phyloP scores from a whole-genome alignment of 2,329 filamentous ascomycete genomes.

The Camillea tinctor region DNA sequence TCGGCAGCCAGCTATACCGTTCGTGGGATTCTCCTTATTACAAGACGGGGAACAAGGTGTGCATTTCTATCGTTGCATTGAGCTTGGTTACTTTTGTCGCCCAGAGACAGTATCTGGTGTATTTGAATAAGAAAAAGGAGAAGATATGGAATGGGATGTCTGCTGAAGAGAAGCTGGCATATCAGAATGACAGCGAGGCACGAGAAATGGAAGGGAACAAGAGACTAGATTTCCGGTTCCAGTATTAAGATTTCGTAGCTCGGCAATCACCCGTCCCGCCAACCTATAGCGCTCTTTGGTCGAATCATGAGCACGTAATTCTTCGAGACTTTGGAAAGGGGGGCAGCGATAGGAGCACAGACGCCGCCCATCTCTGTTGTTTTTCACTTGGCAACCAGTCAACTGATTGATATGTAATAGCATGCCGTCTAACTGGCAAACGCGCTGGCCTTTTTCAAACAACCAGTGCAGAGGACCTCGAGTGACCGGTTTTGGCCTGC shows the following conservation, averaged over 20 bases:
- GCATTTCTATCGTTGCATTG: slow-evolving; percentile 51
- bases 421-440: neutral
- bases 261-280: neutral
- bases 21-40: slow-evolving; percentile 8
- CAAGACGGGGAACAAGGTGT: slow-evolving; percentile 50
- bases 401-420: too few relatives aligned
- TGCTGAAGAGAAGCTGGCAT: slow-evolving; percentile 28
- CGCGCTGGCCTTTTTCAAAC: neutral
- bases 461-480: neutral
- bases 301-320: too few relatives aligned
- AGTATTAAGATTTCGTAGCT: slow-evolving; percentile 1
- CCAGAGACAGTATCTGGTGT: slow-evolving; percentile 44
- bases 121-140: slow-evolving; percentile 49
- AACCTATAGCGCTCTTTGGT: too few relatives aligned
- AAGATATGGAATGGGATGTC: slow-evolving; percentile 46
- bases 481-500: neutral
- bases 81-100: slow-evolving; percentile 49
- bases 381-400: too few relatives aligned
- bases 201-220: slow-evolving; percentile 5
- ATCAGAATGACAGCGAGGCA: slow-evolving; percentile 4
- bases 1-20: slow-evolving; percentile 51
- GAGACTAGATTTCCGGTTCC: slow-evolving; percentile 7
- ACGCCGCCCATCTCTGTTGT: too few relatives aligned
- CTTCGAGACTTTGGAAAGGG: too few relatives aligned
- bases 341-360: too few relatives aligned